Conservation (phyloP, 2,329 filamentous ascomycete species). For the Calonectria pteridis region DNA sequence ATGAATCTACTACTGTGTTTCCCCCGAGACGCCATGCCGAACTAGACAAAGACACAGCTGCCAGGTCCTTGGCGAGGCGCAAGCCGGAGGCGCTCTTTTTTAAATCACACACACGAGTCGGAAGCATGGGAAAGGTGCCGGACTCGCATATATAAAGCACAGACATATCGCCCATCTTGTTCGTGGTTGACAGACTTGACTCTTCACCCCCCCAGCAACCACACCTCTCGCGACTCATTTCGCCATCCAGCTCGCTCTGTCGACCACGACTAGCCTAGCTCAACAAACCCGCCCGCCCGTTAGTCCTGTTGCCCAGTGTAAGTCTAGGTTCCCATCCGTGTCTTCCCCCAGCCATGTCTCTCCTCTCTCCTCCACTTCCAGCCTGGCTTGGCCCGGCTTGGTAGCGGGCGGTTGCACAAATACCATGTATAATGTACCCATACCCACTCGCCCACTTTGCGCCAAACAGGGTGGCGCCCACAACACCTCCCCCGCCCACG, state of each 20-base stretch:
- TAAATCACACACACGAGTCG: background rate
- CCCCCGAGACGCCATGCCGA: conserved; percentile 1
- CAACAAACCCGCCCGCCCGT: conserved; percentile 2
- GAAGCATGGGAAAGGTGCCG: background rate
- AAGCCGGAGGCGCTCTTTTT: background rate
- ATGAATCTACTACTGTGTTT: background rate
- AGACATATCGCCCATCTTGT: background rate
- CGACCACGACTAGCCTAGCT: background rate
- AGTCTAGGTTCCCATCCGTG: background rate
- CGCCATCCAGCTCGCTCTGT: background rate
- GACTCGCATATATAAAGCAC: conserved; percentile 1
- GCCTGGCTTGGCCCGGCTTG: background rate
- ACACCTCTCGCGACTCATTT: background rate
- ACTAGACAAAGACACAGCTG: conserved; percentile 2
- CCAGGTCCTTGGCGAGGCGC: background rate
- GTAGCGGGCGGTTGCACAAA: conserved; percentile 1
- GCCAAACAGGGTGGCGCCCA: conserved; percentile 4
- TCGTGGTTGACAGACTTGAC: background rate
- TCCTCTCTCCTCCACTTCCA: conserved; percentile 7
- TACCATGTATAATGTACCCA: background rate
- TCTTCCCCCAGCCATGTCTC: background rate
- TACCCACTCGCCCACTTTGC: background rate
- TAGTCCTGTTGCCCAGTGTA: conserved; percentile 6
- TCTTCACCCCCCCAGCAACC: background rate
- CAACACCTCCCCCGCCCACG: background rate